A percentile compares a stretch with the other conserved stretches of the same genome.
Evolutionary conservation across 1,284 basidiomycete species (phyloP).

Genomic region (Ustilago vetiveriae): DNA sequence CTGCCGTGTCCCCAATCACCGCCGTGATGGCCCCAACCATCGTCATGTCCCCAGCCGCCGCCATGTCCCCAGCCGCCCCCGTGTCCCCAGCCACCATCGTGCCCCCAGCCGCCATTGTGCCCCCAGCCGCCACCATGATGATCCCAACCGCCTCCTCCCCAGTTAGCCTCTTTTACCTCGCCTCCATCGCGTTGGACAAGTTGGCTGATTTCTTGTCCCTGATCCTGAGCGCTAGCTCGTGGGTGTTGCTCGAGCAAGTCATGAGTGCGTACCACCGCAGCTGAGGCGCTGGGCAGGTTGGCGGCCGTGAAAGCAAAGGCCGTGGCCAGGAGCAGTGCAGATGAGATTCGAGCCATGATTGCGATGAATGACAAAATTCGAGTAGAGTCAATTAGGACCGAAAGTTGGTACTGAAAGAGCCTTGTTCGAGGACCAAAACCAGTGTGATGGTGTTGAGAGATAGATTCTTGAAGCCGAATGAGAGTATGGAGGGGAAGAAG

Average conservation of each 20-base stretch:
- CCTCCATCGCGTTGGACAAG: neutral
- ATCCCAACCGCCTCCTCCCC: neutral
- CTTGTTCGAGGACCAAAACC: neutral
- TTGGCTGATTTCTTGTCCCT: neutral
- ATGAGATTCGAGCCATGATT: conserved; percentile 36
- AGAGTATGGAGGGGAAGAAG: no score
- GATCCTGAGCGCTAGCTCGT: neutral
- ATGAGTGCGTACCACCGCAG: conserved; percentile 6
- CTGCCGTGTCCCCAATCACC: neutral
- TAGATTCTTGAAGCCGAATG: no score
- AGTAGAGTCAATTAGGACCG: neutral
- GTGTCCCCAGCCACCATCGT: neutral
- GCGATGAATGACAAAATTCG: conserved; percentile 3
- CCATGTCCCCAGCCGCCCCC: neutral
- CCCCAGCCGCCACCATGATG: neutral
- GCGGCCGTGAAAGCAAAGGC: conserved; percentile 12
- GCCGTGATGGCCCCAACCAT: neutral
- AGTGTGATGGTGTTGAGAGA: neutral
- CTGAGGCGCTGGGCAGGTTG: conserved; percentile 1
- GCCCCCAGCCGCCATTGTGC: neutral
- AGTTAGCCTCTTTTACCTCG: no score
- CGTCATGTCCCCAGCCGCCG: neutral
- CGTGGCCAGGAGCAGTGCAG: conserved; percentile 7
- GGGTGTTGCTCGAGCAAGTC: no score
- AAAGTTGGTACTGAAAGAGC: neutral